Percentiles rank a stretch among this genome's conserved stretches.
Evolutionary conservation across 495 filamentous ascomycete species (phyloP).

Genomic region (Podospora comata): DNA sequence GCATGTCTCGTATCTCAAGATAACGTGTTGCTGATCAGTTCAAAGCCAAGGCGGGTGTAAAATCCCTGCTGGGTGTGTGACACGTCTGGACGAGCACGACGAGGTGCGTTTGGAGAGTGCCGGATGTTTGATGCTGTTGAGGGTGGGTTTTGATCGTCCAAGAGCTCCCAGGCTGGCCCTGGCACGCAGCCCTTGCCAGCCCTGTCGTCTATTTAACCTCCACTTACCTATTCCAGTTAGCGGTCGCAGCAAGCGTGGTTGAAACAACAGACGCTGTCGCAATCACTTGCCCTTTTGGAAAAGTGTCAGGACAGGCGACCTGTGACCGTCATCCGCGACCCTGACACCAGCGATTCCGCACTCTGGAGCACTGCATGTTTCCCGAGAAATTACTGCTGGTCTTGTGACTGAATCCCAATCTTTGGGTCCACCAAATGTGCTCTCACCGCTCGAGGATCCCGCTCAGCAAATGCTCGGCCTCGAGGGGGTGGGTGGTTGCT

Average conservation of each 20-base stretch:
- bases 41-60: not conserved
- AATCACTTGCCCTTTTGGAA: conserved; percentile 19
- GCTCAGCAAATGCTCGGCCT: conserved; percentile 13
- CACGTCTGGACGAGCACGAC: not conserved
- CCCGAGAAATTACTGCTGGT: conserved; percentile 21
- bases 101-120: not conserved
- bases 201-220: conserved; percentile 4
- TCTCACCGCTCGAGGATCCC: conserved; percentile 20
- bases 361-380: conserved; percentile 14
- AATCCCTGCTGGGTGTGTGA: conserved; percentile 1
- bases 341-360: conserved; percentile 10
- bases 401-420: conserved; percentile 24
- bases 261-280: conserved; percentile 10
- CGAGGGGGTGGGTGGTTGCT: not conserved
- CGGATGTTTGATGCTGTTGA: not conserved
- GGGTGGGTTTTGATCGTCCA: conserved; percentile 10
- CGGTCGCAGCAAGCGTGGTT: not conserved
- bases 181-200: conserved; percentile 9
- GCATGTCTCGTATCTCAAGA: conserved; percentile 2
- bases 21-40: conserved; percentile 6
- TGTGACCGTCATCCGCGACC: conserved; percentile 14
- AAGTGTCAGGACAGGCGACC: conserved; percentile 3
- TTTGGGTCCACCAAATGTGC: conserved; percentile 19
- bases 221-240: conserved; percentile 19
- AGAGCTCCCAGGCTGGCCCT: conserved; percentile 1